phyloP scores from a whole-genome alignment of 331 rosid species.

The Ulmus americana region DNA sequence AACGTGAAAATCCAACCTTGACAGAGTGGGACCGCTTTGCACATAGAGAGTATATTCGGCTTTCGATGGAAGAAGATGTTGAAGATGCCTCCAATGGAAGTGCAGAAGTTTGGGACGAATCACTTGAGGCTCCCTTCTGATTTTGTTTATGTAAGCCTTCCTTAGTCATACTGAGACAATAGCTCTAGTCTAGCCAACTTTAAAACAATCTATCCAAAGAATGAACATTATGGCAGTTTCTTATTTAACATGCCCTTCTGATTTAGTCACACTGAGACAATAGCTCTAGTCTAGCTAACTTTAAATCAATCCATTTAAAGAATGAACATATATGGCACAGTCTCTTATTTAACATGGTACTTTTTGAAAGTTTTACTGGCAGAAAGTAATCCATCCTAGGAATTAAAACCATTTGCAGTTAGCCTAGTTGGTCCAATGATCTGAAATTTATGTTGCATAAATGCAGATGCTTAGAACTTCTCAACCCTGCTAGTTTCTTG shows the following conservation, averaged over 20 bases:
- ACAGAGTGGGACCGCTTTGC: constrained; percentile 99
- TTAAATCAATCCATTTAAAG: not conserved
- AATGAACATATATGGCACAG: no score
- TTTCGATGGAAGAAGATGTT: constrained; percentile 99
- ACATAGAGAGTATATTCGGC: constrained; percentile 97
- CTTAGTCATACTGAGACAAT: constrained; percentile 13
- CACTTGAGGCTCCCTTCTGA: constrained; percentile 97
- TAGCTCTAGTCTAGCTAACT: not conserved
- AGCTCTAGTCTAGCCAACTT: not conserved
- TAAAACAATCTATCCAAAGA: no score
- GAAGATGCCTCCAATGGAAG: constrained; percentile 99
- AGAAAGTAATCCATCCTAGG: no score
- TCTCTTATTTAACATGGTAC: no score
- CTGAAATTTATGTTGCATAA: no score
- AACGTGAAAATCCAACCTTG: constrained; percentile 98
- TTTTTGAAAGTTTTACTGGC: no score
- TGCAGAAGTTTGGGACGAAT: constrained; percentile 99
- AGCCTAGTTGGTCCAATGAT: no score
- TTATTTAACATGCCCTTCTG: constrained; percentile 45
- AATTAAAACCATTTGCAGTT: no score
- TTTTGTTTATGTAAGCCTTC: constrained; percentile 41
- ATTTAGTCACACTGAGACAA: constrained; percentile 21
- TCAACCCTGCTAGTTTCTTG: not conserved
- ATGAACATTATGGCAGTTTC: no score
- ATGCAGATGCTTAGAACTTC: not conserved